Evolutionary conservation across 2,329 filamentous ascomycete genomes (phyloP).

Genomic region (Phaeosphaeria sp.): DNA sequence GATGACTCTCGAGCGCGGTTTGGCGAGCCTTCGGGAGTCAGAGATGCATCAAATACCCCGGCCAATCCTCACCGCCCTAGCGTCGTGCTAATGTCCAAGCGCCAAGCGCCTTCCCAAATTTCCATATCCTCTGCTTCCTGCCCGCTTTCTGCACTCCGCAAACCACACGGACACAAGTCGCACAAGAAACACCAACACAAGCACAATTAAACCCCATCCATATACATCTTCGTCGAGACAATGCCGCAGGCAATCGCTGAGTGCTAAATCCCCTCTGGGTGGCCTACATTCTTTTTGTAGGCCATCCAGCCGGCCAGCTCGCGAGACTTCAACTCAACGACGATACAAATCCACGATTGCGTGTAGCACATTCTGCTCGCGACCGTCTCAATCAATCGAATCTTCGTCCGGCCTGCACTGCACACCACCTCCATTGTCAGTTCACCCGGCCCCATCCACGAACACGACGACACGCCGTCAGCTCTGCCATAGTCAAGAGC

Average conservation of each 20-base stretch:
- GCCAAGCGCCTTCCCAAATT: conserved; percentile 33
- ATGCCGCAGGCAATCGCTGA: conserved; percentile 57
- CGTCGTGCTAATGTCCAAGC: conserved; percentile 25
- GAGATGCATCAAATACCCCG: conserved; percentile 20
- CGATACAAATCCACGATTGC: conserved; percentile 48
- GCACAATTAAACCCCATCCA: conserved; percentile 30
- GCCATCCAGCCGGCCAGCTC: conserved; percentile 84
- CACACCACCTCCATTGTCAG: conserved; percentile 40
- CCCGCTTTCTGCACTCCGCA: conserved; percentile 40
- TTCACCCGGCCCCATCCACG: conserved; percentile 37
- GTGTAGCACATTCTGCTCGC: conserved; percentile 42
- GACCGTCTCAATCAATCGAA: conserved; percentile 39
- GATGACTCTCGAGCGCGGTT: conserved; percentile 16
- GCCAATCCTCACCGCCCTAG: conserved; percentile 19
- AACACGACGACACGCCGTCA: conserved; percentile 42
- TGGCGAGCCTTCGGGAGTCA: conserved; percentile 29
- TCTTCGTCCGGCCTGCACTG: conserved; percentile 42
- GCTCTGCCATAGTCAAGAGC: conserved; percentile 47
- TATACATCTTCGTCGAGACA: conserved; percentile 53
- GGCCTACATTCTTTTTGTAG: conserved; percentile 59
- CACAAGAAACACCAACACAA: conserved; percentile 36
- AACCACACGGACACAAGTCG: conserved; percentile 50
- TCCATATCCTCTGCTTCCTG: conserved; percentile 32
- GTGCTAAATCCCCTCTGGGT: conserved; percentile 90
- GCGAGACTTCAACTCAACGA: conserved; percentile 68